These are phyloP conservation scores for Magnaporthiopsis poae DNA, from an alignment of 2,329 filamentous ascomycete species.

Conservation along the genomic window DNA sequence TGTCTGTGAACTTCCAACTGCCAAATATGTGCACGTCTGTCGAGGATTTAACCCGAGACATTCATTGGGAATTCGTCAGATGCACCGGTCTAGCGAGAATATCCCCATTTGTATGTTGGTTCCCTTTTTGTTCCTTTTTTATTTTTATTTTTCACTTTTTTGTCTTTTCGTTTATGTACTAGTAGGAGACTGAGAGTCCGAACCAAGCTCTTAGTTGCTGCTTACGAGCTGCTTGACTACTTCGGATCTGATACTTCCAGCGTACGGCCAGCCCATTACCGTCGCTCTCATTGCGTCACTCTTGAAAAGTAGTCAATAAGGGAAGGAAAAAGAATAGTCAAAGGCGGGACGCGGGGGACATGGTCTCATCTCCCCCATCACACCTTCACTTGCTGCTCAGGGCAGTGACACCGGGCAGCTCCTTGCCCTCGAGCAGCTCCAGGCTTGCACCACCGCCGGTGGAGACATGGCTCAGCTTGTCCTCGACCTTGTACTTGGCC, in stretches of 20 bases:
- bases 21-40: not conserved
- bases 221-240: not conserved
- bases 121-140: not conserved
- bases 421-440: constrained; percentile 96
- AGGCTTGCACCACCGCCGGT: constrained; percentile 92
- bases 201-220: not conserved
- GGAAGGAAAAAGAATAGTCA: not conserved
- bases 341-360: not conserved
- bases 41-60: not conserved
- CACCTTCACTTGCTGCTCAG: constrained; percentile 65
- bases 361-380: not conserved
- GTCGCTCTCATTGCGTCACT: not conserved
- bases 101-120: not conserved
- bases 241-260: not conserved
- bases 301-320: not conserved
- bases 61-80: not conserved
- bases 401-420: constrained; percentile 82
- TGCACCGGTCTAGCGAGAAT: too few species aligned
- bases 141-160: not conserved
- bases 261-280: not conserved
- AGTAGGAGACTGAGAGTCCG: not conserved
- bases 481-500: constrained; percentile 91
- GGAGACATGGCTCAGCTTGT: constrained; percentile 95
- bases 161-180: not conserved
- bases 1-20: not conserved